A percentile compares a stretch with the other conserved stretches of the same genome.
These are phyloP conservation scores for Lichtheimia corymbifera DNA, from an alignment of 371 early-diverging fungal genomes.

Conservation along the genomic window DNA sequence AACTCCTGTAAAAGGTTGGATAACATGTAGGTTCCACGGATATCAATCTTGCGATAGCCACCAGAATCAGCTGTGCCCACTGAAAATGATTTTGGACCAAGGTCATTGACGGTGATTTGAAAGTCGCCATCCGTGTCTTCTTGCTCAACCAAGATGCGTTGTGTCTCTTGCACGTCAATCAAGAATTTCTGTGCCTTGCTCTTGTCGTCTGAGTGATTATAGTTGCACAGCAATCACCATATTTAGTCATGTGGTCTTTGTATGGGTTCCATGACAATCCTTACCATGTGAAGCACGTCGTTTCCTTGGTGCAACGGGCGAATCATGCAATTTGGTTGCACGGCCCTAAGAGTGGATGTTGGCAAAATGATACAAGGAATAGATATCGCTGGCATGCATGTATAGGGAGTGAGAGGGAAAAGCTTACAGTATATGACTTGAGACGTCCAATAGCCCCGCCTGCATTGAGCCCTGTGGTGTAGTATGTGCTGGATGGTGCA, in stretches of 20 bases:
- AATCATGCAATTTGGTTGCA: slow-evolving; percentile 1
- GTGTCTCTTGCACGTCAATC: slow-evolving; percentile 80
- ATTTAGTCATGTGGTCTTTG: not conserved
- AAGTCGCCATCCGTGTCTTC: slow-evolving; percentile 92
- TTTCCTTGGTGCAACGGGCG: slow-evolving; percentile 21
- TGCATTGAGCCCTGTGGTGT: slow-evolving; percentile 30
- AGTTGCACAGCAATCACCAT: not conserved
- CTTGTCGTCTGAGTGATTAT: slow-evolving; percentile 57
- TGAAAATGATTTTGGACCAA: slow-evolving; percentile 84
- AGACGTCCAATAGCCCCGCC: slow-evolving; percentile 25
- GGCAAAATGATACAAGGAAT: not conserved
- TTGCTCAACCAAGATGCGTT: slow-evolving; percentile 74
- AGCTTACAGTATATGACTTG: slow-evolving; percentile 23
- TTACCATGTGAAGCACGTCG: slow-evolving; percentile 49
- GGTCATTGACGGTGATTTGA: slow-evolving; percentile 89
- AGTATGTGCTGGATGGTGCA: slow-evolving; percentile 34
- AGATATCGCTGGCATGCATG: not conserved
- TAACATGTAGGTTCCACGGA: slow-evolving; percentile 92
- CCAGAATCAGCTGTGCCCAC: slow-evolving; percentile 82
- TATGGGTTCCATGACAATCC: too few species aligned
- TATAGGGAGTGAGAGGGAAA: not conserved
- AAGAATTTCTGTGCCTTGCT: slow-evolving; percentile 70
- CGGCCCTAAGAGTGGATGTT: not conserved
- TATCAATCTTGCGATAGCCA: slow-evolving; percentile 80
- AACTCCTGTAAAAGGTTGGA: slow-evolving; percentile 92